Base-by-base conservation (phyloP, 192 early-diverging fungal species). In the Coemansia sp. region DNA sequence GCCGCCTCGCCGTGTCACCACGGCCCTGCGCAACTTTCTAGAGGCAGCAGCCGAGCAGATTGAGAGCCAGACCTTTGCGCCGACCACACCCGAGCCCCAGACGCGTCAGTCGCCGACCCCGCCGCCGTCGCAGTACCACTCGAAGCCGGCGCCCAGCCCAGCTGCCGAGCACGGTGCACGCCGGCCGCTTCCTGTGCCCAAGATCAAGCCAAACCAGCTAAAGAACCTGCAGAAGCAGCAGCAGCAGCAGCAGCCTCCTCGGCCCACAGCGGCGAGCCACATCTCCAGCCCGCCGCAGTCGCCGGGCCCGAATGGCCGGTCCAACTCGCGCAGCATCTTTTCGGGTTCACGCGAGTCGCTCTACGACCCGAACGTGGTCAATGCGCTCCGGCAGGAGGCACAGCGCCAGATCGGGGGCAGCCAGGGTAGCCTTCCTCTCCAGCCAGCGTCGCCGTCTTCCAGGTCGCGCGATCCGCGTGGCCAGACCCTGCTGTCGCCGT, bases 31-130 rank as follows among this genome's bases (percentile, higher is more conserved):
- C 38, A 63, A 60, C 51, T 75, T 75, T 40, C 48, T 75, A 21
- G 71, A 75, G 10, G 71, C 64, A 0, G 71, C 71, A 0, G 71
- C 71, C 5, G 65, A 67, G 56, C 71, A 75, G 65, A 64, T 75
- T 20, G 71, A 75, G 38, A 65, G 45, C 41, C 49, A 53, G 44
- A 53, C 68, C 27, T 38, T 65, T 27, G 32, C 54, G 3, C 68
- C 55, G 0, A 43, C 51, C 18, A 42, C 60, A 0, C 47, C 61
- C 1, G 56, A 44, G 42, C 47, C 67, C 16, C 51, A 32, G 18
- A 20, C 37, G 1, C 47, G 26, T 17, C 31, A 40, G 18, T 17
- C 34, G 42, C 52, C 11, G 28, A 27, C 27, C 30, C 43, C 17
- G 3, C 28, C 51, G n/a, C 51, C 38, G 6, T 16, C 36, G 21